These are phyloP conservation scores for Aspergillus ibericus DNA, from an alignment of 2,329 filamentous ascomycete species.

Conservation along the genomic window DNA sequence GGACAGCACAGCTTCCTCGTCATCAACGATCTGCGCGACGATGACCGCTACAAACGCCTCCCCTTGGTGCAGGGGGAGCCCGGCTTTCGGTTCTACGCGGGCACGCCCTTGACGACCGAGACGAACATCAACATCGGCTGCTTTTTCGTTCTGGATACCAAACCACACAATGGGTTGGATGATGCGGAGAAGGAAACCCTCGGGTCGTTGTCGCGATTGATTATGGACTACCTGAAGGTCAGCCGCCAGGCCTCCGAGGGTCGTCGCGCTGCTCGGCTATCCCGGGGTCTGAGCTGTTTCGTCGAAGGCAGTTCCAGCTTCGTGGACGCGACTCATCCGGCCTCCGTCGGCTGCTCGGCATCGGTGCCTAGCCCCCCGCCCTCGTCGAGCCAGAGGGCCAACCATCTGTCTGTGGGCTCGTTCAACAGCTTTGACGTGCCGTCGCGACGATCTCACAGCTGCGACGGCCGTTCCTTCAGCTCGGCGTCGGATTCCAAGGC, in stretches of 20 bases:
- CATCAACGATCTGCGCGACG: constrained; percentile 40
- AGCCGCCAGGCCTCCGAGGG: constrained; percentile 54
- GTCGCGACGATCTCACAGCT: constrained; percentile 30
- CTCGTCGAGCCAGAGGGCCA: constrained; percentile 23
- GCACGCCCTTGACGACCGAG: constrained; percentile 61
- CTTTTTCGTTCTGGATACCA: constrained; percentile 60
- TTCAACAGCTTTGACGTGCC: constrained; percentile 23
- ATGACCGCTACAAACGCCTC: constrained; percentile 41
- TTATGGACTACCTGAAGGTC: constrained; percentile 62
- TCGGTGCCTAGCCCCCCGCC: constrained; percentile 22
- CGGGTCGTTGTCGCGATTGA: constrained; percentile 56
- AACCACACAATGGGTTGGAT: constrained; percentile 51
- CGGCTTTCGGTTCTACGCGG: constrained; percentile 54
- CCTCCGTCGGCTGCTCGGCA: constrained; percentile 22
- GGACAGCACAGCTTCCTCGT: constrained; percentile 32
- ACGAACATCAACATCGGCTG: constrained; percentile 60
- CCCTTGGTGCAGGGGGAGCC: constrained; percentile 37
- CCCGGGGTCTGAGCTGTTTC: constrained; percentile 57
- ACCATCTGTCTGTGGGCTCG: constrained; percentile 25
- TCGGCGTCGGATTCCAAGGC: constrained; percentile 30
- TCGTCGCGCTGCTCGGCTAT: constrained; percentile 54
- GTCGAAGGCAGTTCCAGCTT: constrained; percentile 53
- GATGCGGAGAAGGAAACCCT: constrained; percentile 49
- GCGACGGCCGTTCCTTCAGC: constrained; percentile 26
- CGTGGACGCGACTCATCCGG: constrained; percentile 29